These are phyloP conservation scores for Syncephalastrum sp. DNA, from an alignment of 371 early-diverging fungal species.

Conservation along the genomic window DNA sequence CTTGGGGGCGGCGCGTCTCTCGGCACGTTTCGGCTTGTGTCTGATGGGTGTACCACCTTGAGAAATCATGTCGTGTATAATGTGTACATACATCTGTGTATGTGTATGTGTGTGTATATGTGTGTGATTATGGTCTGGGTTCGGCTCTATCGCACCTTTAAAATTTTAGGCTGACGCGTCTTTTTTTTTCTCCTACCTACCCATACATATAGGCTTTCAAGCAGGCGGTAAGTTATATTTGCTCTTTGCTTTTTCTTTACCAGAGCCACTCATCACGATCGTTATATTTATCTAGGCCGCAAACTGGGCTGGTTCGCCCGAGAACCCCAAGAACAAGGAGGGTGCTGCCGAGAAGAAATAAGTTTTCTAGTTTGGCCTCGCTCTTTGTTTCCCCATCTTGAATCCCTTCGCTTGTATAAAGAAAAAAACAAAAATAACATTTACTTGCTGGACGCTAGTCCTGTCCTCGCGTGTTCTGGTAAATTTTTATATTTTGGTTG, in stretches of 20 bases:
- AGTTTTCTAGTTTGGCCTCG: not conserved
- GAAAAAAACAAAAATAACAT: no score
- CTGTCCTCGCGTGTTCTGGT: no score
- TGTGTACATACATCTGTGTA: slow-evolving; percentile 4
- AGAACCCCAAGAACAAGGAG: slow-evolving; percentile 49
- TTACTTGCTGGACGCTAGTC: no score
- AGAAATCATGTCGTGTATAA: slow-evolving; percentile 1
- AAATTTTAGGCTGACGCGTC: slow-evolving; percentile 5
- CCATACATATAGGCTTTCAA: slow-evolving; percentile 37
- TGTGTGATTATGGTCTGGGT: no score
- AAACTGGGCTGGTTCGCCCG: slow-evolving; percentile 42
- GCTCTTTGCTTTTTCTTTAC: not conserved
- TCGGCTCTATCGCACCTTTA: slow-evolving; percentile 1
- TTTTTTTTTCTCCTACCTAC: slow-evolving; percentile 7
- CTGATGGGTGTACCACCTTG: not conserved
- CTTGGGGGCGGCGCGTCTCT: slow-evolving; percentile 8
- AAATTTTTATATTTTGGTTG: no score
- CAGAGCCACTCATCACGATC: not conserved
- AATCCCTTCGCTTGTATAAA: no score
- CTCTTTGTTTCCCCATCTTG: no score
- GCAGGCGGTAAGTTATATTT: slow-evolving; percentile 35
- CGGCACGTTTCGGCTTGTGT: no score
- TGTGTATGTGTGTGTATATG: slow-evolving; percentile 1
- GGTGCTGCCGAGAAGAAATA: slow-evolving; percentile 15
- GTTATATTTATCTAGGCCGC: slow-evolving; percentile 30